A percentile compares a stretch with the other conserved stretches of the same genome.
Evolutionary conservation across 139 green algal genomes (phyloP).

Genomic region (Chlorella sp.): DNA sequence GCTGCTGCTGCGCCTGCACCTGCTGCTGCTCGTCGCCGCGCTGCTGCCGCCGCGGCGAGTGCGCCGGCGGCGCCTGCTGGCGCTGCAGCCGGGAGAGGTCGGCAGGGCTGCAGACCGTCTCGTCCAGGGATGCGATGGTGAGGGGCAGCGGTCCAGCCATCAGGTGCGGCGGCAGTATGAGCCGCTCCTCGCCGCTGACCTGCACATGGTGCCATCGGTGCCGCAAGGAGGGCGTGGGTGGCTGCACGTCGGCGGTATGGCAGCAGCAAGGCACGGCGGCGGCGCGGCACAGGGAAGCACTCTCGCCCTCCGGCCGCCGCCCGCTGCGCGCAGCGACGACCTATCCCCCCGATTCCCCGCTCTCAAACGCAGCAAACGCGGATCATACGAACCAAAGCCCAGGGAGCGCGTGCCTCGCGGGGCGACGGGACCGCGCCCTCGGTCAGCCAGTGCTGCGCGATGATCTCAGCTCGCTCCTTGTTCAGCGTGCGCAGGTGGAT

Average conservation of each 20-base stretch:
- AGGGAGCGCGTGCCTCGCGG: constrained; percentile 39
- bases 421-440: constrained; percentile 40
- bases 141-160: constrained; percentile 47
- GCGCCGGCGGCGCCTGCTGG: not conserved
- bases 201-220: constrained; percentile 3
- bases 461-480: constrained; percentile 81
- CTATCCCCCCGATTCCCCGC: not conserved
- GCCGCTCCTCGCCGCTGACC: constrained; percentile 52
- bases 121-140: constrained; percentile 34
- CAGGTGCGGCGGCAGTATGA: constrained; percentile 52
- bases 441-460: constrained; percentile 70
- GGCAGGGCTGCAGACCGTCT: constrained; percentile 6
- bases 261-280: not conserved
- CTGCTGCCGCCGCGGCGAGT: not conserved
- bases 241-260: not conserved
- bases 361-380: not conserved
- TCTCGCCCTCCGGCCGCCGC: not conserved
- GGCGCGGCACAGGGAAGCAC: not conserved
- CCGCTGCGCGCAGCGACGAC: not conserved
- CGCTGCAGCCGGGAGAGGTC: constrained; percentile 29
- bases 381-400: no score
- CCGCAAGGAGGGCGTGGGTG: not conserved
- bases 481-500: constrained; percentile 89
- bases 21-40: not conserved
- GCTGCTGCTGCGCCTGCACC: not conserved